Evolutionary conservation across 768 basidiomycete species (phyloP).

Genomic region (Trametes maxima): DNA sequence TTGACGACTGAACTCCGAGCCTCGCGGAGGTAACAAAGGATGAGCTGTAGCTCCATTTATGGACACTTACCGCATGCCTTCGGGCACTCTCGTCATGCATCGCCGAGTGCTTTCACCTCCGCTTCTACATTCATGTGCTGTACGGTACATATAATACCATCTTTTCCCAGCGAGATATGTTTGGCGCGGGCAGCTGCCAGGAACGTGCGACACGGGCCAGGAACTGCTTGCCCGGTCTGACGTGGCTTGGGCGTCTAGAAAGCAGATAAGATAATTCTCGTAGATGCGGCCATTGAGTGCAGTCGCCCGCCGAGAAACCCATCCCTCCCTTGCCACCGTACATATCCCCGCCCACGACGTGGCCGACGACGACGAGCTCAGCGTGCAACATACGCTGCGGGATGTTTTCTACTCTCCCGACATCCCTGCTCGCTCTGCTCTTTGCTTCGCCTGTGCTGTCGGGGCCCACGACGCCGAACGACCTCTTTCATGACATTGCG

Average conservation of each 20-base stretch:
- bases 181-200: neutral
- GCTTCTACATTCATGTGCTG: constrained; percentile 27
- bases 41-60: constrained; percentile 6
- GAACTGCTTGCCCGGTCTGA: neutral
- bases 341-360: constrained; percentile 13
- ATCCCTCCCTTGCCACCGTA: neutral
- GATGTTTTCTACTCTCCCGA: constrained; percentile 35
- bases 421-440: constrained; percentile 40
- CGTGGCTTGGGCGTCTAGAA: constrained; percentile 5
- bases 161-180: constrained; percentile 20
- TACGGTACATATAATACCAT: constrained; percentile 30
- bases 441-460: constrained; percentile 40
- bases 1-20: neutral
- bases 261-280: constrained; percentile 7
- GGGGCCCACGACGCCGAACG: constrained; percentile 45
- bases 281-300: neutral
- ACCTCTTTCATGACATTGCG: constrained; percentile 64
- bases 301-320: neutral
- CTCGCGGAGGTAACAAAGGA: constrained; percentile 3
- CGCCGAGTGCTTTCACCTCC: constrained; percentile 7
- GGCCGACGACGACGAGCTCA: constrained; percentile 23
- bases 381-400: constrained; percentile 11
- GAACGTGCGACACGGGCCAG: constrained; percentile 3
- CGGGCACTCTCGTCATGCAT: constrained; percentile 5
- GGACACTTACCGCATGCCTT: constrained; percentile 14